These are phyloP conservation scores for Grosmannia clavigera DNA, from an alignment of 2,329 filamentous ascomycete genomes.

Conservation along the genomic window DNA sequence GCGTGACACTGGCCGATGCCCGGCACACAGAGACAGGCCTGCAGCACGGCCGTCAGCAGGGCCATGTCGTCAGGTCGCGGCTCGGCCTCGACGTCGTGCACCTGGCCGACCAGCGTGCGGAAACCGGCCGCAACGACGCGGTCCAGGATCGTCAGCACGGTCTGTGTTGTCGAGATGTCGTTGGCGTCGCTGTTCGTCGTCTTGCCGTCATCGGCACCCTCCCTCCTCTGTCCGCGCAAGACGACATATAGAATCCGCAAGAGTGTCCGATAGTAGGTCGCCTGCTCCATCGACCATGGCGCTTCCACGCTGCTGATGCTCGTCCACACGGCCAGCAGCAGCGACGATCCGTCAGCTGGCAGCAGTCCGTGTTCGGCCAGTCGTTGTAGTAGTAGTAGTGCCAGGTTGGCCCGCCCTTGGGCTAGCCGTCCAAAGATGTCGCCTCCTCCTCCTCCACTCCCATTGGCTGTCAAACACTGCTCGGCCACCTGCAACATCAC, in stretches of 20 bases:
- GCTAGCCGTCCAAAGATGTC: slow-evolving; percentile 71
- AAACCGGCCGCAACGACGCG: slow-evolving; percentile 72
- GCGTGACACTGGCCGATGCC: slow-evolving; percentile 55
- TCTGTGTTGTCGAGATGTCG: slow-evolving; percentile 39
- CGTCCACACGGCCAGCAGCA: slow-evolving; percentile 37
- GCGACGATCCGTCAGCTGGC: slow-evolving; percentile 36
- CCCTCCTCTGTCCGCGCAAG: slow-evolving; percentile 33
- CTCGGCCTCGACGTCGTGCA: slow-evolving; percentile 60
- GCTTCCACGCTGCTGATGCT: slow-evolving; percentile 42
- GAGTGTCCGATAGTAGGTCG: slow-evolving; percentile 68
- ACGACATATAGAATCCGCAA: slow-evolving; percentile 77
- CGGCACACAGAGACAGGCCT: slow-evolving; percentile 69
- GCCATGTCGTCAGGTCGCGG: slow-evolving; percentile 68
- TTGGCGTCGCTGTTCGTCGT: slow-evolving; percentile 19
- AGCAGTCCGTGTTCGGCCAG: slow-evolving; percentile 48
- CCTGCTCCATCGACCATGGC: slow-evolving; percentile 37
- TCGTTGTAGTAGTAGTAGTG: slow-evolving; percentile 70
- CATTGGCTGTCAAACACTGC: slow-evolving; percentile 67
- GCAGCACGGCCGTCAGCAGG: slow-evolving; percentile 76
- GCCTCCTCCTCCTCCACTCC: slow-evolving; percentile 53
- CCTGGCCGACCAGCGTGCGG: slow-evolving; percentile 62
- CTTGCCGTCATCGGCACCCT: slow-evolving; percentile 6
- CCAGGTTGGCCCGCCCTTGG: slow-evolving; percentile 64
- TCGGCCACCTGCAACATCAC: slow-evolving; percentile 58
- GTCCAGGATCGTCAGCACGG: slow-evolving; percentile 68